Base-by-base conservation (phyloP, 2,329 filamentous ascomycete species). In the Xylaria sp. region DNA sequence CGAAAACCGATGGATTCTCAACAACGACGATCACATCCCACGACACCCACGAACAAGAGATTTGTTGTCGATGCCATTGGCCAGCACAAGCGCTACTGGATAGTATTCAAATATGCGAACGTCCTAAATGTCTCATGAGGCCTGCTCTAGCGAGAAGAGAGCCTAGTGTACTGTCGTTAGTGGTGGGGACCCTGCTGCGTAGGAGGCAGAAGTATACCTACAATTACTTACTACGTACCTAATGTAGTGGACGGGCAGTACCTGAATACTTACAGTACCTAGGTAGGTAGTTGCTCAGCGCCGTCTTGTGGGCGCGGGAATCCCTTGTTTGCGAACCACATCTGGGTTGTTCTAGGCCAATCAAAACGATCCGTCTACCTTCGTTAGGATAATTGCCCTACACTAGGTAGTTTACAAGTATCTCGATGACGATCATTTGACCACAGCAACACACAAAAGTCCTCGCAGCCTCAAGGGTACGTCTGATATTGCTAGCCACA, bases 1-100 rank as follows among this genome's bases (percentile, higher is more conserved):
- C 68, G 61, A 70, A n/a, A 65, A 55, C 63, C 68, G 66, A 70
- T 74, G 73, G 61, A 72, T 72, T 74, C 67, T 67, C 65, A 73
- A 71, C 63, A 69, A 71, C 67, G 70, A 68, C 68, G 71, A 72
- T 72, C 73, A 65, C 68, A 70, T 66, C 70, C 61, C 63, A 66
- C 67, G 53, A 68, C 65, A 68, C 59, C 64, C 49, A 50, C 53
- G 27, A 61, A 60, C 33, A 45, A 59, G 51, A 67, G 65, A 55
- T 65, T 57, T 63, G 62, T 65, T 61, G 27, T 31, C 50, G 25
- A n/a, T 36, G 7, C 39, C 27, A 62, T 64, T 66, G 59, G 57
- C 15, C 45, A 39, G 5, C 45, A 36, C n/a, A n/a, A n/a, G n/a
- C n/a, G n/a, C n/a, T n/a, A n/a, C n/a, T n/a, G n/a, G n/a, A n/a